Percentiles rank a stretch among this genome's conserved stretches.
These are phyloP conservation scores for Mycena haematopus DNA, from an alignment of 768 basidiomycete genomes.

Conservation along the genomic window DNA sequence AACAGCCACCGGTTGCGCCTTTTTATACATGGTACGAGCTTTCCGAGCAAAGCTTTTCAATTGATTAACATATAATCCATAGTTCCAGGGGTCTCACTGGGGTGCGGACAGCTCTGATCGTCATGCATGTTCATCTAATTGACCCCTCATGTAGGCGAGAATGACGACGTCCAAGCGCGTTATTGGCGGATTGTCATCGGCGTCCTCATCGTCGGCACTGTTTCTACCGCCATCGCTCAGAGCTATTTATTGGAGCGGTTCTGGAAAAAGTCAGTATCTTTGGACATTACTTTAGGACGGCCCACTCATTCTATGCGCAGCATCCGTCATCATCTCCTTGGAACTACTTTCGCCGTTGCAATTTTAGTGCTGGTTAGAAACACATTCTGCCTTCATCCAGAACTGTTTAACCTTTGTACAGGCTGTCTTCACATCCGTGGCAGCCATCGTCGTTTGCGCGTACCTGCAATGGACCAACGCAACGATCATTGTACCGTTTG, in stretches of 20 bases:
- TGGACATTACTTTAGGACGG: no score
- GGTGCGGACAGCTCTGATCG: background rate
- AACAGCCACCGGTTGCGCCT: constrained; percentile 12
- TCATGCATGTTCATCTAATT: background rate
- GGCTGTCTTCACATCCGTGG: constrained; percentile 17
- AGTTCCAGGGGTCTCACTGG: constrained; percentile 25
- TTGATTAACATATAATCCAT: background rate
- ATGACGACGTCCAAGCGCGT: constrained; percentile 18
- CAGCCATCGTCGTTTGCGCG: constrained; percentile 19
- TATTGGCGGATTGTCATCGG: constrained; percentile 14
- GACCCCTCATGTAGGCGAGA: constrained; percentile 4
- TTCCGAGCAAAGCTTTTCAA: background rate
- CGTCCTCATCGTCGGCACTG: constrained; percentile 14
- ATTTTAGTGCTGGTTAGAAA: constrained; percentile 14
- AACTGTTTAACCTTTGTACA: background rate
- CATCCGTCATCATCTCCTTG: constrained; percentile 26
- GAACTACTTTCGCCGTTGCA: constrained; percentile 25
- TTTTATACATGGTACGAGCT: constrained; percentile 21
- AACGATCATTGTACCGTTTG: background rate
- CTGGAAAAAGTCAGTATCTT: constrained; percentile 23
- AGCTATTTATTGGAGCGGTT: constrained; percentile 21
- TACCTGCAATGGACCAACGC: constrained; percentile 25
- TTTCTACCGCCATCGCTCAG: constrained; percentile 3
- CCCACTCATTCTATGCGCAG: constrained; percentile 2
- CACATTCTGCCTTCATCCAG: background rate